Percentiles rank a stretch among this genome's conserved stretches.
These are phyloP conservation scores for Irpex sp. DNA, from an alignment of 1,284 basidiomycete species.

Conservation along the genomic window DNA sequence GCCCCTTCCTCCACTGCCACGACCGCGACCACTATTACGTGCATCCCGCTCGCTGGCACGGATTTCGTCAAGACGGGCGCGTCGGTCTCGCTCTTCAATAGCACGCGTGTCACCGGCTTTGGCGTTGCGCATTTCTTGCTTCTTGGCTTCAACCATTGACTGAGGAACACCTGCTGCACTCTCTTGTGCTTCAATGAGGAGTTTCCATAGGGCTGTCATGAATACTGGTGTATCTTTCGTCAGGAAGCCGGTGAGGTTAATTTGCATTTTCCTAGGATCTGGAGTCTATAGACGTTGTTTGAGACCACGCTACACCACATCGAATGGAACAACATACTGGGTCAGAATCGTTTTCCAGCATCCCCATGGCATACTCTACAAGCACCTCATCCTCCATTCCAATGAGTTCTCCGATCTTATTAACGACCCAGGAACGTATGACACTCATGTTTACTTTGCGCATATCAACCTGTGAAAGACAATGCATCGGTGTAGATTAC, in stretches of 20 bases:
- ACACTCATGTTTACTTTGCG: constrained; percentile 89
- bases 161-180: constrained; percentile 88
- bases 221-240: constrained; percentile 78
- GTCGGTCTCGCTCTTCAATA: constrained; percentile 68
- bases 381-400: constrained; percentile 97
- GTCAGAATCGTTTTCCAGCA: constrained; percentile 82
- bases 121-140: constrained; percentile 84
- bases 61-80: constrained; percentile 66
- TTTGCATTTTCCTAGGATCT: constrained; percentile 95
- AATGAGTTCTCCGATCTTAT: constrained; percentile 85
- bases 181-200: constrained; percentile 87
- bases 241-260: constrained; percentile 90
- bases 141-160: constrained; percentile 95
- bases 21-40: constrained; percentile 41
- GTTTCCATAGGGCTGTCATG: constrained; percentile 86
- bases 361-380: constrained; percentile 91
- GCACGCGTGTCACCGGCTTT: constrained; percentile 67
- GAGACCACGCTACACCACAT: not conserved
- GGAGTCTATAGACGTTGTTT: constrained; percentile 52
- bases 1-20: constrained; percentile 30
- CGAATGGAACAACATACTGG: constrained; percentile 51
- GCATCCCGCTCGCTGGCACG: constrained; percentile 50
- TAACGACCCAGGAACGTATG: constrained; percentile 91
- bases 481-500: too few relatives aligned
- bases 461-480: constrained; percentile 75